A percentile compares a stretch with the other conserved stretches of the same genome.
phyloP scores from a whole-genome alignment of 805 yeast species.

The Myxozyma kluyveri region DNA sequence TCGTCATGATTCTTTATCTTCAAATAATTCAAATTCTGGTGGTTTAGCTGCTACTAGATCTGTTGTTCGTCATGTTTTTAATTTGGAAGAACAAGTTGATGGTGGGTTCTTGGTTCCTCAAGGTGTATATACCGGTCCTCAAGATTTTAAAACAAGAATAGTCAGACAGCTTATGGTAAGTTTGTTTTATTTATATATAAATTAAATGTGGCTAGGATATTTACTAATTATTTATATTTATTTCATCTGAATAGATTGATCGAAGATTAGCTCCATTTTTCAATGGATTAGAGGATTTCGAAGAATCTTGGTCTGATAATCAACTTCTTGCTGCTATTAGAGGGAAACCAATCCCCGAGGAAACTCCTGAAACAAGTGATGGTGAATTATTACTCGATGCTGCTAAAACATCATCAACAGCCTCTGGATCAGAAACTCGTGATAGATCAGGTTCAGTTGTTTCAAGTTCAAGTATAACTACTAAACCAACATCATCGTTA shows the following conservation, averaged over 20 bases:
- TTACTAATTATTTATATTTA: no score
- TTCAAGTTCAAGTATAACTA: no score
- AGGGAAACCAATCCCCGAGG: constrained; percentile 33
- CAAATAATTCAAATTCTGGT: background rate
- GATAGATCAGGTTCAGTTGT: constrained; percentile 17
- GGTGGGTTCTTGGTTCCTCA: constrained; percentile 93
- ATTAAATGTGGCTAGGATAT: no score
- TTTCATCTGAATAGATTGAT: constrained; percentile 45
- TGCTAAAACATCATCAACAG: background rate
- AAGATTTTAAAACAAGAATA: constrained; percentile 68
- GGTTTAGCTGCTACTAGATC: constrained; percentile 16
- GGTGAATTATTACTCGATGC: no score
- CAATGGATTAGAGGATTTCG: constrained; percentile 81
- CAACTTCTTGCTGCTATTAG: constrained; percentile 52
- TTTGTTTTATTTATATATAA: background rate
- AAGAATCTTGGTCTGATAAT: constrained; percentile 66
- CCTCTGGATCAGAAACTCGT: constrained; percentile 4
- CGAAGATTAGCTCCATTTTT: constrained; percentile 85
- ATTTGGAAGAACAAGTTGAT: constrained; percentile 54
- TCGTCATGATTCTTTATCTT: background rate
- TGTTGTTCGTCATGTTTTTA: constrained; percentile 22
- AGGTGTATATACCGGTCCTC: constrained; percentile 75
- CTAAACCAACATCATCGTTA: background rate
- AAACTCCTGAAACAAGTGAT: constrained; percentile 2
- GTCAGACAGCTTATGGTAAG: constrained; percentile 63